phyloP scores from a whole-genome alignment of 495 filamentous ascomycete species.

The Penicillium ochrochloron region DNA sequence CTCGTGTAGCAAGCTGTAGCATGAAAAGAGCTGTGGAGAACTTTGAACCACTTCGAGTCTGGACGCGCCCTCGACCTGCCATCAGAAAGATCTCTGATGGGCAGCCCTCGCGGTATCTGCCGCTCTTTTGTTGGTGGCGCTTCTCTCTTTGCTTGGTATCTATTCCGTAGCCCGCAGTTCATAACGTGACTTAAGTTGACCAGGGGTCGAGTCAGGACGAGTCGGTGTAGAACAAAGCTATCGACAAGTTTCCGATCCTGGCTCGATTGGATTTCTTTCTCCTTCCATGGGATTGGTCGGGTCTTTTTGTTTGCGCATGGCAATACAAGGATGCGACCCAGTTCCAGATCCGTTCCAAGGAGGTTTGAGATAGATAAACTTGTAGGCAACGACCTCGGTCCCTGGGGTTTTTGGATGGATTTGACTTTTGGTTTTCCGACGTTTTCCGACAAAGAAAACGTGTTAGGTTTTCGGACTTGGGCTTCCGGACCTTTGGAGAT shows the following conservation, averaged over 20 bases:
- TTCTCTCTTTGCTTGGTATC: neutral
- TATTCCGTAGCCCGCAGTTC: neutral
- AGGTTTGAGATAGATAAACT: neutral
- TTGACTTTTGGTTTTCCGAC: constrained; percentile 2
- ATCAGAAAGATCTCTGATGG: neutral
- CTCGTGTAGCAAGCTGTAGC: neutral
- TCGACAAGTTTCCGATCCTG: neutral
- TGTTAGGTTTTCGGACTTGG: neutral
- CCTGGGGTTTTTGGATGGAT: neutral
- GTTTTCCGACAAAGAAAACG: neutral
- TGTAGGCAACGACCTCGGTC: constrained; percentile 9
- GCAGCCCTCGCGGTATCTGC: neutral
- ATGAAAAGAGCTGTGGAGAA: neutral
- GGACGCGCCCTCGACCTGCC: neutral
- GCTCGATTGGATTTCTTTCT: neutral
- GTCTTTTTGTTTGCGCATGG: neutral
- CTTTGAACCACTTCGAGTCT: neutral
- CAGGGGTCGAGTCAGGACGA: neutral
- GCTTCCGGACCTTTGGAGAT: neutral
- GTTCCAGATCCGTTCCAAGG: constrained; percentile 1
- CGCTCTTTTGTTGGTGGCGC: constrained; percentile 2
- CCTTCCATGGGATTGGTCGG: neutral
- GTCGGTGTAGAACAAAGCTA: neutral
- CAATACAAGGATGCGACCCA: neutral
- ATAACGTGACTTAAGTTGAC: neutral